phyloP scores from a whole-genome alignment of 2,329 filamentous ascomycete species.

The Neonectria coccinea region DNA sequence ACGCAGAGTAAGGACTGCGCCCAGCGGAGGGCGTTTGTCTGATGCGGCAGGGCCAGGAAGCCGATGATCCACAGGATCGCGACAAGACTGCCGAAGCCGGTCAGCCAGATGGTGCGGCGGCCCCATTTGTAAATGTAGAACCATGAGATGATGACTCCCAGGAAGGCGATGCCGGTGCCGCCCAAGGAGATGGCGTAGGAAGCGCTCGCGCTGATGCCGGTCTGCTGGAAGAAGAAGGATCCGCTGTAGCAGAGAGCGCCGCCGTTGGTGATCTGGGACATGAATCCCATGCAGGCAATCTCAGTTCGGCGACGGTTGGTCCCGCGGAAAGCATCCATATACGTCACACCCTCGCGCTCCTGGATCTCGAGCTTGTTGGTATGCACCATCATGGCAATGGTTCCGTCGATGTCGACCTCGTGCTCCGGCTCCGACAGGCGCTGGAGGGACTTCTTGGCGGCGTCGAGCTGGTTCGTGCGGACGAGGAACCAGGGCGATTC shows the following conservation, averaged over 20 bases:
- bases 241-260: conserved; percentile 56
- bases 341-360: conserved; percentile 53
- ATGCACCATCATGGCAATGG: conserved; percentile 57
- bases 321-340: conserved; percentile 61
- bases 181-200: conserved; percentile 57
- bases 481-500: conserved; percentile 55
- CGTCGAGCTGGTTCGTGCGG: conserved; percentile 48
- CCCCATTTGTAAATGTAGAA: conserved; percentile 57
- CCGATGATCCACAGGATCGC: conserved; percentile 58
- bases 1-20: conserved; percentile 56
- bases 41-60: conserved; percentile 54
- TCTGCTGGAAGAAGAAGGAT: conserved; percentile 61
- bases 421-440: conserved; percentile 49
- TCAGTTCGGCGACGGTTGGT: conserved; percentile 60
- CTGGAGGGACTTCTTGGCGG: conserved; percentile 48
- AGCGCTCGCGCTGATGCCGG: conserved; percentile 53
- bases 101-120: conserved; percentile 57
- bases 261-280: conserved; percentile 57
- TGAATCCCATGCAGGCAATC: conserved; percentile 56
- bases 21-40: conserved; percentile 52
- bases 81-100: conserved; percentile 52
- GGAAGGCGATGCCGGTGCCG: conserved; percentile 57
- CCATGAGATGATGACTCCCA: conserved; percentile 58
- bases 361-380: conserved; percentile 60
- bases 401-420: conserved; percentile 52